Evolutionary conservation across 192 early-diverging fungal genomes (phyloP).

Genomic region (Coemansia reversa): DNA sequence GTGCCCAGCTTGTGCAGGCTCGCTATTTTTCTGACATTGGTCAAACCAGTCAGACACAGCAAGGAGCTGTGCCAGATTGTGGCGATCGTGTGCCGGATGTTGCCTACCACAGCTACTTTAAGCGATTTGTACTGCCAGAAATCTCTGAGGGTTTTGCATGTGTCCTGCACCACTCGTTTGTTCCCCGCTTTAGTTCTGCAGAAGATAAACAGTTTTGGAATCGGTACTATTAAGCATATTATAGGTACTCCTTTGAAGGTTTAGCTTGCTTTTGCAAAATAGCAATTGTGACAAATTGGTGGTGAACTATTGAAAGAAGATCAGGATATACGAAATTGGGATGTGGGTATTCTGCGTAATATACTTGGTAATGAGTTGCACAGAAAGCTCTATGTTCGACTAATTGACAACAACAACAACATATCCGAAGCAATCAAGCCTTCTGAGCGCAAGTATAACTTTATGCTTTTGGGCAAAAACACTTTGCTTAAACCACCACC

Average conservation of each 20-base stretch:
- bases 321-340: too few species aligned
- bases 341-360: too few species aligned
- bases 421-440: too few species aligned
- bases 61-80: conserved; percentile 8
- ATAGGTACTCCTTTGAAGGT: not conserved
- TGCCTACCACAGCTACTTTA: conserved; percentile 45
- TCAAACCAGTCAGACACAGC: not conserved
- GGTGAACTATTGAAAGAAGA: too few species aligned
- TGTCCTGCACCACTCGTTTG: conserved; percentile 27
- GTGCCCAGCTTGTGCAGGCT: conserved; percentile 54
- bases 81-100: conserved; percentile 34
- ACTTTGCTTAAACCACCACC: too few species aligned
- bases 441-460: too few species aligned
- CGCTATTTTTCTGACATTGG: conserved; percentile 15
- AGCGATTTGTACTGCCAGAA: conserved; percentile 26
- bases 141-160: conserved; percentile 26
- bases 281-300: not conserved
- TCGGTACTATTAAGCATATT: conserved; percentile 27
- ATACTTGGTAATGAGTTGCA: too few species aligned
- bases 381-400: too few species aligned
- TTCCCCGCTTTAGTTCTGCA: conserved; percentile 25
- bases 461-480: too few species aligned
- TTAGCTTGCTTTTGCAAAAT: not conserved
- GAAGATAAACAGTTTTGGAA: conserved; percentile 36
- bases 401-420: too few species aligned